Evolutionary conservation across 768 basidiomycete genomes (phyloP).

Genomic region (Boletus edulis): DNA sequence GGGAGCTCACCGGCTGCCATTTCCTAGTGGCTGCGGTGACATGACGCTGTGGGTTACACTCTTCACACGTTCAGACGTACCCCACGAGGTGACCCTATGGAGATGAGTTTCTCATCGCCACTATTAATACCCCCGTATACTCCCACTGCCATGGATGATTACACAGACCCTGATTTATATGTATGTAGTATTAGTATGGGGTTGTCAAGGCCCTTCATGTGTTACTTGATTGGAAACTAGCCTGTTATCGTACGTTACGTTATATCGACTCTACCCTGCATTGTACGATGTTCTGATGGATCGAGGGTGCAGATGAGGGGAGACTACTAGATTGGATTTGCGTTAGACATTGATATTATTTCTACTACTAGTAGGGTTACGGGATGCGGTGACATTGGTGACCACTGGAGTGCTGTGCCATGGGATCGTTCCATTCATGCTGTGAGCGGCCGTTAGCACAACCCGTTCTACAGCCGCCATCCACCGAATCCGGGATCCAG

Average conservation of each 20-base stretch:
- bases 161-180: slow-evolving; percentile 9
- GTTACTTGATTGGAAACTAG: slow-evolving; percentile 2
- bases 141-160: slow-evolving; percentile 18
- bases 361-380: not conserved
- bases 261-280: slow-evolving; percentile 5
- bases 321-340: slow-evolving; percentile 2
- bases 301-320: too few relatives aligned
- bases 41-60: not conserved
- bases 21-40: slow-evolving; percentile 11
- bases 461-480: slow-evolving; percentile 17
- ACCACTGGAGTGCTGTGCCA: not conserved
- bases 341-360: not conserved
- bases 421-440: slow-evolving; percentile 1
- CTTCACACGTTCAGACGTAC: slow-evolving; percentile 6
- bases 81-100: slow-evolving; percentile 29
- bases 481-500: slow-evolving; percentile 1
- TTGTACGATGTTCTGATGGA: slow-evolving; percentile 2
- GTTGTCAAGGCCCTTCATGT: slow-evolving; percentile 7
- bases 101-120: slow-evolving; percentile 18
- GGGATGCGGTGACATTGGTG: not conserved
- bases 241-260: slow-evolving; percentile 23
- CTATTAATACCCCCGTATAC: slow-evolving; percentile 25
- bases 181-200: slow-evolving; percentile 2
- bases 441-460: not conserved
- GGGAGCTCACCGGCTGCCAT: not conserved